These are phyloP conservation scores for Flaveria trinervia DNA, from an alignment of 129 eudicot genomes.

Conservation along the genomic window DNA sequence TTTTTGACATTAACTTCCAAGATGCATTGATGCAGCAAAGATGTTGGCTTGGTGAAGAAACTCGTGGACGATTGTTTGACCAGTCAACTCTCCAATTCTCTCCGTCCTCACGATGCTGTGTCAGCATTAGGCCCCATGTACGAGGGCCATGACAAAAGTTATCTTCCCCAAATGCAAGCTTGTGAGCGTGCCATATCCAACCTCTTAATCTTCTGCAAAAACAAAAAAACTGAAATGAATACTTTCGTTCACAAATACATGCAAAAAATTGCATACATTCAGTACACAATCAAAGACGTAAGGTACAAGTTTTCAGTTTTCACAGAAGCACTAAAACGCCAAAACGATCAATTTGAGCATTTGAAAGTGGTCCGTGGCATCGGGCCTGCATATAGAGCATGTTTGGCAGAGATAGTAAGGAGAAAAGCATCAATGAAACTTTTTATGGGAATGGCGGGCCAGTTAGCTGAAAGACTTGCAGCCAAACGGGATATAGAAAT, in stretches of 20 bases:
- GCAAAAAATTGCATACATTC: slow-evolving; percentile 92
- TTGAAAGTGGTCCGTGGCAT: slow-evolving; percentile 80
- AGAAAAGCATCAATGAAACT: slow-evolving; percentile 93
- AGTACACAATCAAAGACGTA: slow-evolving; percentile 85
- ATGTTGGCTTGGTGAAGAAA: slow-evolving; percentile 79
- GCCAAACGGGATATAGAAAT: slow-evolving; percentile 72
- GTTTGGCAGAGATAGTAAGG: slow-evolving; percentile 91
- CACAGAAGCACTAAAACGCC: slow-evolving; percentile 88
- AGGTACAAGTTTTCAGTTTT: slow-evolving; percentile 83
- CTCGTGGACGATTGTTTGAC: slow-evolving; percentile 79
- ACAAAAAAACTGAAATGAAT: slow-evolving; percentile 85
- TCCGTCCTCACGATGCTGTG: slow-evolving; percentile 97
- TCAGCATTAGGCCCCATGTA: slow-evolving; percentile 98
- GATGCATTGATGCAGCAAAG: slow-evolving; percentile 64
- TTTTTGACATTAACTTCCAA: not conserved
- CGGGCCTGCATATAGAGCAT: slow-evolving; percentile 80
- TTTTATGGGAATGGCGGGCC: slow-evolving; percentile 98
- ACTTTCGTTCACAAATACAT: slow-evolving; percentile 74
- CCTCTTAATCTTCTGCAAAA: slow-evolving; percentile 63
- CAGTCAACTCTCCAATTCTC: slow-evolving; percentile 68
- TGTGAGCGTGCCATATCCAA: slow-evolving; percentile 71
- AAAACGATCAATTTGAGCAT: slow-evolving; percentile 78
- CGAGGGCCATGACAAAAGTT: slow-evolving; percentile 80
- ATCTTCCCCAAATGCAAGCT: slow-evolving; percentile 74
- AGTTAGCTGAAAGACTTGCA: slow-evolving; percentile 88